Percentiles rank a stretch among this genome's conserved stretches.
Evolutionary conservation across 305 asterid genomes (phyloP).

Genomic region (Vinca major): DNA sequence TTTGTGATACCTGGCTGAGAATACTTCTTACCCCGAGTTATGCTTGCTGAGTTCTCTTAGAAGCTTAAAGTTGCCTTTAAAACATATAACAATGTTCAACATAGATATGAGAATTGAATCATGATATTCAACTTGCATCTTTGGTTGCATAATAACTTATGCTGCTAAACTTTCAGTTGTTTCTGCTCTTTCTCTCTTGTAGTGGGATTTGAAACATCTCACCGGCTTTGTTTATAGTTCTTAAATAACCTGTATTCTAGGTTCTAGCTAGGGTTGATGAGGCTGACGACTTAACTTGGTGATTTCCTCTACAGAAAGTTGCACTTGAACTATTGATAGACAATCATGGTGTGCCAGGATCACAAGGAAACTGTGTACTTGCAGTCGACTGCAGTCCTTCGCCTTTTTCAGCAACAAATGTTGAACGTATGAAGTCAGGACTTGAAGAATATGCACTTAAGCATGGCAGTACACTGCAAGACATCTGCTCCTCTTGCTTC

Average conservation of each 20-base stretch:
- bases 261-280: conserved; percentile 1
- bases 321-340: conserved; percentile 60
- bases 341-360: conserved; percentile 29
- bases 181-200: background rate
- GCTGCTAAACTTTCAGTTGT: background rate
- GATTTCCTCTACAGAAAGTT: conserved; percentile 40
- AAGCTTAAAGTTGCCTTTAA: background rate
- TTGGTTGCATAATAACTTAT: background rate
- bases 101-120: background rate
- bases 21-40: background rate
- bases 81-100: background rate
- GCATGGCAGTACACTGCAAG: conserved; percentile 46
- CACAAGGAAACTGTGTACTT: conserved; percentile 31
- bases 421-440: conserved; percentile 52
- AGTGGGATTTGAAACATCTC: background rate
- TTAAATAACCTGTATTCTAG: background rate
- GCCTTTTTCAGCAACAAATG: conserved; percentile 32
- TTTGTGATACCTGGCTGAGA: background rate
- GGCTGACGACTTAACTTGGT: background rate
- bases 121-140: background rate
- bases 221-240: background rate
- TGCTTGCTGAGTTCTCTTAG: background rate
- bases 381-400: conserved; percentile 33
- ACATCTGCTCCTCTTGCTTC: conserved; percentile 52
- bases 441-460: conserved; percentile 56